These are phyloP conservation scores for Starmerella apicola DNA, from an alignment of 805 yeast genomes.

Conservation along the genomic window DNA sequence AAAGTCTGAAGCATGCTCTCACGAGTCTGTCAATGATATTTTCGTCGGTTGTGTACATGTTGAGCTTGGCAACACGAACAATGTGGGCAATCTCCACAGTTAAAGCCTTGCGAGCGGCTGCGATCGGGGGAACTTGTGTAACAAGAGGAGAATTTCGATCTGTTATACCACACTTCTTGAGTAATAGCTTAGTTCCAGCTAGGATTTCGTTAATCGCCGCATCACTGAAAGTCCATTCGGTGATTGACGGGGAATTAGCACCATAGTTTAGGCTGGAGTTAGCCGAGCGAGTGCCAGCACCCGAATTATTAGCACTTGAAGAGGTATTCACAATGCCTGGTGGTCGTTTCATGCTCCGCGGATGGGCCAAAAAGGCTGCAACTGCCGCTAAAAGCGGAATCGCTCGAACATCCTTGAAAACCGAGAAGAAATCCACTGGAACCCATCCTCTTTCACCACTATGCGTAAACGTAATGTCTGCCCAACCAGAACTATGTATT, in stretches of 20 bases:
- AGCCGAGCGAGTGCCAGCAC: not conserved
- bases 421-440: constrained; percentile 32
- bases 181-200: constrained; percentile 29
- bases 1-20: constrained; percentile 25
- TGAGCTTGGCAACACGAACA: constrained; percentile 29
- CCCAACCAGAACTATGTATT: constrained; percentile 35
- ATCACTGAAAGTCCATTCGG: constrained; percentile 25
- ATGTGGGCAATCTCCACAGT: constrained; percentile 31
- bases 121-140: constrained; percentile 22
- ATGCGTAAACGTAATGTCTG: constrained; percentile 30
- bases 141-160: constrained; percentile 27
- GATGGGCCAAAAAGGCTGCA: constrained; percentile 27
- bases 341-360: constrained; percentile 23
- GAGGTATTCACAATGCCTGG: not conserved
- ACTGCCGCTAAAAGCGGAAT: constrained; percentile 29
- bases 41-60: constrained; percentile 24
- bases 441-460: constrained; percentile 33
- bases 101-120: constrained; percentile 27
- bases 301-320: too few species aligned
- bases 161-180: constrained; percentile 27
- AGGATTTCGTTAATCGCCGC: constrained; percentile 29
- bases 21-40: constrained; percentile 25
- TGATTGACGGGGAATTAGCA: not conserved
- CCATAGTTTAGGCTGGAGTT: constrained; percentile 3
- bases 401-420: constrained; percentile 27